Conservation (phyloP, 768 basidiomycete species). For the Multifurca ochricompacta region DNA sequence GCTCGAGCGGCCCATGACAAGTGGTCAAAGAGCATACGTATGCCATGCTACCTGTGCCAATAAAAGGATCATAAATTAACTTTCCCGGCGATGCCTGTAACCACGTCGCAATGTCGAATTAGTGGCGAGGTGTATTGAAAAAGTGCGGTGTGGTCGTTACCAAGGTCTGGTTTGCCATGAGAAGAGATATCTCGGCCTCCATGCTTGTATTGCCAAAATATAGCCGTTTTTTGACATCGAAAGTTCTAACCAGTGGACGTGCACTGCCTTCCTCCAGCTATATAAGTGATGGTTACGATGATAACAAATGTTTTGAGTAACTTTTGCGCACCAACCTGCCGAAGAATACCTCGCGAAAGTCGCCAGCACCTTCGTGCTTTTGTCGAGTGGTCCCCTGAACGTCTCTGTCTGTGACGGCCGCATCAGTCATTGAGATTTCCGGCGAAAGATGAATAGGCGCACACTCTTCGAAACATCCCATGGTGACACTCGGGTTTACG, state of each 20-base stretch:
- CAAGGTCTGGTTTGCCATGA: slow-evolving; percentile 96
- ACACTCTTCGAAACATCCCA: slow-evolving; percentile 88
- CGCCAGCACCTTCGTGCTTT: slow-evolving; percentile 54
- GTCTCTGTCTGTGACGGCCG: slow-evolving; percentile 38
- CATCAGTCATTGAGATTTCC: background rate
- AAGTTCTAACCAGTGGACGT: slow-evolving; percentile 56
- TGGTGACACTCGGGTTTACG: slow-evolving; percentile 63
- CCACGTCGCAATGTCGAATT: background rate
- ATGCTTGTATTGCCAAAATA: slow-evolving; percentile 97
- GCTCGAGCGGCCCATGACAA: no score
- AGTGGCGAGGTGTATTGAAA: background rate
- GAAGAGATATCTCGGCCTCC: slow-evolving; percentile 90
- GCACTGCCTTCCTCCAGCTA: slow-evolving; percentile 61
- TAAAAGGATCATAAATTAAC: slow-evolving; percentile 91
- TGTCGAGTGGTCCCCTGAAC: slow-evolving; percentile 38
- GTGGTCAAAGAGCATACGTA: slow-evolving; percentile 46
- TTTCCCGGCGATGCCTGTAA: slow-evolving; percentile 78
- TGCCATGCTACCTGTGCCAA: slow-evolving; percentile 87
- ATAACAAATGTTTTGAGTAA: background rate
- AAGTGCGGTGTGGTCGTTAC: slow-evolving; percentile 32
- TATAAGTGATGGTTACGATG: background rate
- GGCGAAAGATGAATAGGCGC: slow-evolving; percentile 23
- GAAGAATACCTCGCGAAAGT: slow-evolving; percentile 67
- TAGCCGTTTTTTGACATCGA: slow-evolving; percentile 81
- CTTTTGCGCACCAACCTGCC: slow-evolving; percentile 73